phyloP scores from a whole-genome alignment of 192 early-diverging fungal species.

The Podila epicladia region DNA sequence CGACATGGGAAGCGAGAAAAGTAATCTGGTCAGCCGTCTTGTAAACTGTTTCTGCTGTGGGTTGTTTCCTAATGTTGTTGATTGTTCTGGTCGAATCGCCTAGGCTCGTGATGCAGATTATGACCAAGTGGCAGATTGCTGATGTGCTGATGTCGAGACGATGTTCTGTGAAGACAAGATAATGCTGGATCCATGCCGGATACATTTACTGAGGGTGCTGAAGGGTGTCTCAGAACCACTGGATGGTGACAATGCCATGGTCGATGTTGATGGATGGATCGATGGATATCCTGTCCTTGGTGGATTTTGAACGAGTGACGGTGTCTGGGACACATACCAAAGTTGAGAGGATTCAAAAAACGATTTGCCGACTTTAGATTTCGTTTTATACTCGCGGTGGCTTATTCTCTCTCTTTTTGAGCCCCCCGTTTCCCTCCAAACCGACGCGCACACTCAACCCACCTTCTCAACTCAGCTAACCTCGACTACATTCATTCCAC shows the following conservation, averaged over 20 bases:
- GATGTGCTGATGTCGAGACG: no score
- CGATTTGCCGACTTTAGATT: constrained; percentile 23
- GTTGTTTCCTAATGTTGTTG: not conserved
- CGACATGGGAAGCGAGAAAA: not conserved
- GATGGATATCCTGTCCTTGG: not conserved
- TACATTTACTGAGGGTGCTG: not conserved
- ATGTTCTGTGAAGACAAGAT: no score
- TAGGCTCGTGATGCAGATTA: no score
- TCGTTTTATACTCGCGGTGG: constrained; percentile 13
- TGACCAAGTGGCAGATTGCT: no score
- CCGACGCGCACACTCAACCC: not conserved
- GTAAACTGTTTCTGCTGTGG: not conserved
- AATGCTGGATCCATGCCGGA: no score
- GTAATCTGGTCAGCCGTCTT: not conserved
- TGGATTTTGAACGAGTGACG: not conserved
- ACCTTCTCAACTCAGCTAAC: not conserved
- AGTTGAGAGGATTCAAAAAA: constrained; percentile 51
- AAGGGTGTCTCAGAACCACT: not conserved
- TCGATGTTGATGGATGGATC: constrained; percentile 18
- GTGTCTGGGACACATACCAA: constrained; percentile 45
- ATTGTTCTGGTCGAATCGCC: not conserved
- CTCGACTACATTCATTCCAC: not conserved
- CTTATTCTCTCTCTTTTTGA: not conserved
- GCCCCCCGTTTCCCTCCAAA: constrained; percentile 1
- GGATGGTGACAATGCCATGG: not conserved